These are phyloP conservation scores for Bryoglossum gracile DNA, from an alignment of 495 filamentous ascomycete species.

Conservation along the genomic window DNA sequence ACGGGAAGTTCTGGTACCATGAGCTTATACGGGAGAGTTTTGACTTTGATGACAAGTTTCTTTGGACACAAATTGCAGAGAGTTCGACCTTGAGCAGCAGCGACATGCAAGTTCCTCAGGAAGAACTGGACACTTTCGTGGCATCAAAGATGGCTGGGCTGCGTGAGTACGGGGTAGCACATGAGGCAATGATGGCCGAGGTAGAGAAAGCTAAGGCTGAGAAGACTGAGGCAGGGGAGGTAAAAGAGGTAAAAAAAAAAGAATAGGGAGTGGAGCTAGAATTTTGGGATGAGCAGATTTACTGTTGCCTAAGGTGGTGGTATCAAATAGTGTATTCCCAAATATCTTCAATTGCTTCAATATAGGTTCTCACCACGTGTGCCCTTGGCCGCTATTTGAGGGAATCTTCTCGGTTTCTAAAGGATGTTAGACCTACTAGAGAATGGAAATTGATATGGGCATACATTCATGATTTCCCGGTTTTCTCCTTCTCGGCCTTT, in stretches of 20 bases:
- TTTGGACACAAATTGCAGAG: constrained; percentile 9
- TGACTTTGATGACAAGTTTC: constrained; percentile 13
- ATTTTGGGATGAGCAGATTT: not conserved
- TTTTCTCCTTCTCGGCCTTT: constrained; percentile 3
- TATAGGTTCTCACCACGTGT: not conserved
- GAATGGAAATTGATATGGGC: not conserved
- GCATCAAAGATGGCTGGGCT: constrained; percentile 11
- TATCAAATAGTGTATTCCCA: constrained; percentile 1
- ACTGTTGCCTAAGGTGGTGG: not conserved
- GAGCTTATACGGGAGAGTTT: constrained; percentile 8
- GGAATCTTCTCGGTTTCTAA: constrained; percentile 1
- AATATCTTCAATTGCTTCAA: constrained; percentile 5
- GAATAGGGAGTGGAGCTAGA: not conserved
- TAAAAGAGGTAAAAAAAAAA: not conserved
- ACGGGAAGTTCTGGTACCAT: constrained; percentile 13
- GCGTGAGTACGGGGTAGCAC: constrained; percentile 1
- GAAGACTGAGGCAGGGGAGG: not conserved
- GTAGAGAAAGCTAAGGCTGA: not conserved
- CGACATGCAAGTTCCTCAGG: constrained; percentile 8
- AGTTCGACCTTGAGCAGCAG: constrained; percentile 12
- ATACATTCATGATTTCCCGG: constrained; percentile 1
- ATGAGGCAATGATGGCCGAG: not conserved
- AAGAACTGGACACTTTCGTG: constrained; percentile 13
- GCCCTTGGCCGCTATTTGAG: not conserved
- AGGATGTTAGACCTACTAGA: constrained; percentile 2